Percentiles rank a stretch among this genome's conserved stretches.
phyloP scores from a whole-genome alignment of 2,329 filamentous ascomycete genomes.

The Pseudogymnoascus sp. region DNA sequence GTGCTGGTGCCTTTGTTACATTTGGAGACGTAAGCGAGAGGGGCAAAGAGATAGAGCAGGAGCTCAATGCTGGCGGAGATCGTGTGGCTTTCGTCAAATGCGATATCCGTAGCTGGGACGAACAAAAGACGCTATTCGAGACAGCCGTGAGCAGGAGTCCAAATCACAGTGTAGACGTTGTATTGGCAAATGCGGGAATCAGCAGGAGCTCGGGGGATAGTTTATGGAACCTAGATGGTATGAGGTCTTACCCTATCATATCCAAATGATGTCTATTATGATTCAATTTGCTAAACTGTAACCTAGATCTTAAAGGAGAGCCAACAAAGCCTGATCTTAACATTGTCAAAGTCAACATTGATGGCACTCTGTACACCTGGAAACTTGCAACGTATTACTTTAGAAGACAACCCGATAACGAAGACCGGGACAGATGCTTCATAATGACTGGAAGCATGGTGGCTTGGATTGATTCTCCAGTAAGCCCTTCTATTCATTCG shows the following conservation, averaged over 20 bases:
- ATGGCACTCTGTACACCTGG: slow-evolving; percentile 37
- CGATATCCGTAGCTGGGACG: slow-evolving; percentile 36
- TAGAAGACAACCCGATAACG: slow-evolving; percentile 28
- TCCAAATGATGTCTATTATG: not conserved
- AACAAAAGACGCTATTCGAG: slow-evolving; percentile 35
- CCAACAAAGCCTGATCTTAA: slow-evolving; percentile 33
- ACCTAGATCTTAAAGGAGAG: not conserved
- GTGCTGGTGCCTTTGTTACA: slow-evolving; percentile 33
- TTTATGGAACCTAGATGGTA: slow-evolving; percentile 33
- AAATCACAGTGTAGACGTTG: slow-evolving; percentile 34
- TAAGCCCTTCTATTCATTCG: slow-evolving; percentile 22
- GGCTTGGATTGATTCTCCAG: slow-evolving; percentile 38
- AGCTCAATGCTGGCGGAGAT: slow-evolving; percentile 22
- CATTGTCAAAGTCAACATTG: slow-evolving; percentile 34
- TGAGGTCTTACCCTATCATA: slow-evolving; percentile 1
- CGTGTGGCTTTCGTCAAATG: slow-evolving; percentile 31
- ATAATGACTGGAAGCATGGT: slow-evolving; percentile 42
- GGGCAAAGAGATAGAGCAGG: slow-evolving; percentile 17
- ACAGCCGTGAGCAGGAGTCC: slow-evolving; percentile 31
- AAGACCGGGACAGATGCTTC: slow-evolving; percentile 37
- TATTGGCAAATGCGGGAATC: slow-evolving; percentile 41
- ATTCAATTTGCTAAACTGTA: not conserved
- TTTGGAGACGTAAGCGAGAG: slow-evolving; percentile 32
- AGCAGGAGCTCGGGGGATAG: slow-evolving; percentile 26
- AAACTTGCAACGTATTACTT: slow-evolving; percentile 41